Base-by-base conservation (phyloP, 305 asterid genomes). In the Stenogyne calaminthoides region DNA sequence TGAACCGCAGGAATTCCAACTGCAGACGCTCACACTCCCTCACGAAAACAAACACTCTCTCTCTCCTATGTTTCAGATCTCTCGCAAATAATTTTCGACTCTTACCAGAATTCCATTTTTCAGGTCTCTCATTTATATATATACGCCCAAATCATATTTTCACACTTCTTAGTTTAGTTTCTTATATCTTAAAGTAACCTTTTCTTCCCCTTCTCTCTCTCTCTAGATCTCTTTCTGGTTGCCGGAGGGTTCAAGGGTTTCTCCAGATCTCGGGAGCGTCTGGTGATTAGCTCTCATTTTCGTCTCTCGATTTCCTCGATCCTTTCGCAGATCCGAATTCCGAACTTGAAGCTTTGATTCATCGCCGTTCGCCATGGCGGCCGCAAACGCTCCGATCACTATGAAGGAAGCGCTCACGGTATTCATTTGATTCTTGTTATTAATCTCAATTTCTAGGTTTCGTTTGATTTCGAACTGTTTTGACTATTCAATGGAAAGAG, bases 331-430 rank as follows among this genome's bases (percentile, higher is more conserved):
- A 80, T 88, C 92, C 75, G 84, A 79, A 69, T 76, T 81, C 84
- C 76, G 89, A 77, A 73, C 81, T 68, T 60, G 85, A 75, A 78
- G 81, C 65, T 80, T 73, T 61, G 85, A 82, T 80, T 74, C 62
- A 73, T 83, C 87, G 77, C 80, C 81, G 80, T 76, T 82, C 91
- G 56, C 75, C 91, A 88, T 89, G 97, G 97, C 97, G 86, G 95
- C 97, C 75, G 93, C 95, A 49, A 91, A 85, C 78, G 97, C 97
- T 74, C 97, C 97, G 88, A 91, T 91, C 89, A 87, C 92, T 73
- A 91, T 91, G 97, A 88, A 88, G 71, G 97, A 91, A 78, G 67
- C 90, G 65, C 93, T 91, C 42, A 91, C 96, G 97, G 97, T 91
- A 84, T 59, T 63, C 40, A 74, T 64, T 77, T 49, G 18, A 46